Base-by-base conservation (phyloP, 495 filamentous ascomycete genomes). In the Penicillium arizonense region DNA sequence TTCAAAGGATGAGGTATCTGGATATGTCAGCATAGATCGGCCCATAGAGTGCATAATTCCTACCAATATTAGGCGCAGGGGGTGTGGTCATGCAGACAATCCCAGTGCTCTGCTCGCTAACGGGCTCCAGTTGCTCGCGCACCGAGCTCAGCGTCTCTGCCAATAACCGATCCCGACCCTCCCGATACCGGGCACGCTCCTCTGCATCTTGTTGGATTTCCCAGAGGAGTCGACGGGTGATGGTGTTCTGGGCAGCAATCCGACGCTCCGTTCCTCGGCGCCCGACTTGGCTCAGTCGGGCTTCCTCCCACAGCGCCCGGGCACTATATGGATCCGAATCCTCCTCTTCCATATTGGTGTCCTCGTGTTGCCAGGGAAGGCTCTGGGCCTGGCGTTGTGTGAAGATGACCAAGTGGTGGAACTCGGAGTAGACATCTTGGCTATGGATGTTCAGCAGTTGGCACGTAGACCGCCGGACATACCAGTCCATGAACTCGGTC, bases 401-500 rank as follows among this genome's bases (percentile, higher is more conserved):
- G 12, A 61, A 63, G 33, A 56, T 60, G 20, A 80, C 65, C n/a
- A 80, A 58, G 36, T 67, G 61, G n/a, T 70, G 58, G 24, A 79
- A 75, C 13, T 71, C 63, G 26, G 65, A 53, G 51, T 77, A 76
- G 13, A 70, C 56, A 48, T 79, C 73, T 47, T 78, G 75, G 54
- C 69, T 73, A 24, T 74, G 70, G 50, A 74, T 77, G 26, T 71
- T 68, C 36, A 81, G 59, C 13, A 77, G 51, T 23, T 74, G 71
- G 47, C 72, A 76, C 6, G 60, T 70, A 3, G 69, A 70, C 37
- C 65, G 63, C 35, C 71, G 56, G 24, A 72, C 66, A 62, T 77
- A 76, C 71, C 74, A 79, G 48, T 73, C 69, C 64, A 80, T 77
- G 48, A 76, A 67, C 48, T 75, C 72, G 42, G 71, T 67, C 9